Percentiles rank a stretch among this genome's conserved stretches.
These are phyloP conservation scores for Aureobasidium mangrovei DNA, from an alignment of 2,329 filamentous ascomycete species.

Conservation along the genomic window DNA sequence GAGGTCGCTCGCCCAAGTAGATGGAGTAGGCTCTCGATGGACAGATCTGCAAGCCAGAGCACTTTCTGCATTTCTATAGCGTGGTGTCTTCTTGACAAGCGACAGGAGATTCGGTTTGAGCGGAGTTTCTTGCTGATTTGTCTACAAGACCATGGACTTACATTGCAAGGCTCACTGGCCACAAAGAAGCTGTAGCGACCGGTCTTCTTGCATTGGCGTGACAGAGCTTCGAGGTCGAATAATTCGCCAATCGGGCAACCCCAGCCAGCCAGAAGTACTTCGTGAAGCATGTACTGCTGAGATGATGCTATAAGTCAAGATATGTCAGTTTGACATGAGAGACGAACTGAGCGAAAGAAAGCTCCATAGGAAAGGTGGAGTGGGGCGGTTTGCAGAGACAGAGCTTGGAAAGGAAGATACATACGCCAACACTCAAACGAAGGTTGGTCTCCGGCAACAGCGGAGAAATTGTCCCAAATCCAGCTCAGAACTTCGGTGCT, in stretches of 20 bases:
- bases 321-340: background rate
- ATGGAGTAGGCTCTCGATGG: too few species aligned
- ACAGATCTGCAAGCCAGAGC: too few species aligned
- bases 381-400: background rate
- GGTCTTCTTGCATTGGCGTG: constrained; percentile 30
- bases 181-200: constrained; percentile 42
- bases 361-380: background rate
- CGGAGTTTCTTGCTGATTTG: too few species aligned
- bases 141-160: constrained; percentile 20
- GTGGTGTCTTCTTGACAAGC: too few species aligned
- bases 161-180: constrained; percentile 40
- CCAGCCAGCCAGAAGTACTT: constrained; percentile 42
- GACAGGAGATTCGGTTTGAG: too few species aligned
- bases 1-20: background rate
- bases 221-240: constrained; percentile 41
- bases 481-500: constrained; percentile 38
- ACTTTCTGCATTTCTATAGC: too few species aligned
- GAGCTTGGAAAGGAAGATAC: background rate
- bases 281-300: constrained; percentile 33
- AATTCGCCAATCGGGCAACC: constrained; percentile 45
- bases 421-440: constrained; percentile 30
- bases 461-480: constrained; percentile 32
- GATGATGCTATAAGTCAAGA: constrained; percentile 22
- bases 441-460: constrained; percentile 32
- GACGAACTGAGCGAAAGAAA: background rate